phyloP scores from a whole-genome alignment of 495 filamentous ascomycete genomes.

The Hyaloscypha variabilis region DNA sequence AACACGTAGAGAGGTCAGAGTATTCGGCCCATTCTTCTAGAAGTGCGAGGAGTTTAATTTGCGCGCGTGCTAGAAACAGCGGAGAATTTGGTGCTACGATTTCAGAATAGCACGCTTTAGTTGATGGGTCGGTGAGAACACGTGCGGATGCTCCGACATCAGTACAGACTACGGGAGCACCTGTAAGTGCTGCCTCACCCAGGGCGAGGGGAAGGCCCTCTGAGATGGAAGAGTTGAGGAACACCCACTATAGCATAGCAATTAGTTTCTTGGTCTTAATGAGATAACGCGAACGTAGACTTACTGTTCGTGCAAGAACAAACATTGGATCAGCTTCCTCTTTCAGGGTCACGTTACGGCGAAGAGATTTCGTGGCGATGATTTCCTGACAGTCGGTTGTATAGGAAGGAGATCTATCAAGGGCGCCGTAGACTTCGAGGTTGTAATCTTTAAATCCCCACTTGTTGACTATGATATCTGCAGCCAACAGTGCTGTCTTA shows the following conservation, averaged over 20 bases:
- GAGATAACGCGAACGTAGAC: not conserved
- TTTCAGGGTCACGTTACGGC: constrained; percentile 47
- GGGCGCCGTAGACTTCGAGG: constrained; percentile 64
- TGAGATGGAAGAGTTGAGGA: constrained; percentile 68
- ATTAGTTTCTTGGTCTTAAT: not conserved
- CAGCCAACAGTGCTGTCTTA: constrained; percentile 63
- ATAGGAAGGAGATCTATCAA: constrained; percentile 61
- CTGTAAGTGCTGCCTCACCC: constrained; percentile 65
- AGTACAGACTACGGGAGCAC: constrained; percentile 65
- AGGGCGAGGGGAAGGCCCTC: constrained; percentile 68
- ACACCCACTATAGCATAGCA: constrained; percentile 51
- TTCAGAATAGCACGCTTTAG: constrained; percentile 59
- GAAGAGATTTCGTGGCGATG: constrained; percentile 61
- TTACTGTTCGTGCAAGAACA: constrained; percentile 55
- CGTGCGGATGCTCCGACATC: constrained; percentile 66
- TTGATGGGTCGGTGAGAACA: constrained; percentile 64
- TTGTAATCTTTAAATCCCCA: constrained; percentile 67
- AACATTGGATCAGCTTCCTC: constrained; percentile 58
- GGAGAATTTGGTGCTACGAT: no score
- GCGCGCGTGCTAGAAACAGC: no score
- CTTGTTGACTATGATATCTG: constrained; percentile 68
- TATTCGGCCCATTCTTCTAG: no score
- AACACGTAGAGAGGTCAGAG: no score
- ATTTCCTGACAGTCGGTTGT: constrained; percentile 65
- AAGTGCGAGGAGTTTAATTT: no score